phyloP scores from a whole-genome alignment of 495 filamentous ascomycete species.

The Tirmania nivea region DNA sequence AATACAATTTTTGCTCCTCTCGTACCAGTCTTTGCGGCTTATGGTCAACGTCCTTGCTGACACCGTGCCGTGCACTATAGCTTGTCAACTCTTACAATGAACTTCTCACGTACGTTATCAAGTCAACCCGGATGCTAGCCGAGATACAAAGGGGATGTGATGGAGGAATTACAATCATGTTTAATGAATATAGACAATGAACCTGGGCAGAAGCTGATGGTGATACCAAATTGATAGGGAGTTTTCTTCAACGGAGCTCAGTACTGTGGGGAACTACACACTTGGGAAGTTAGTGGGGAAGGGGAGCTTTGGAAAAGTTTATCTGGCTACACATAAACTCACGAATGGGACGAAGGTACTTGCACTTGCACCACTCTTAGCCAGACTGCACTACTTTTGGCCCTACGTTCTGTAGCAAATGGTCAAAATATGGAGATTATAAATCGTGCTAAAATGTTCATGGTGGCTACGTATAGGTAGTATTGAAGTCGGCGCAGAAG shows the following conservation, averaged over 20 bases:
- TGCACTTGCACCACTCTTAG: neutral
- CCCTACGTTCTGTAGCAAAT: neutral
- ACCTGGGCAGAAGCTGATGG: no score
- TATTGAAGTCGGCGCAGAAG: constrained; percentile 93
- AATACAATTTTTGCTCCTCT: constrained; percentile 6
- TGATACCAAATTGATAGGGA: constrained; percentile 34
- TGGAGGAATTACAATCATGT: no score
- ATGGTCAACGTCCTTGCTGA: neutral
- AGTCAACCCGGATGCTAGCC: no score
- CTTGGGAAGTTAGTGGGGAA: constrained; percentile 85
- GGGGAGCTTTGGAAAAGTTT: constrained; percentile 95
- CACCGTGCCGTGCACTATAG: constrained; percentile 25
- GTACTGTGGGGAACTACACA: constrained; percentile 82
- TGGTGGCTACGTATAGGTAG: constrained; percentile 37
- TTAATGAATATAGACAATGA: no score
- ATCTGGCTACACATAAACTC: constrained; percentile 88
- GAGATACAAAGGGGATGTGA: no score
- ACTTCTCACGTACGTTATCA: constrained; percentile 57
- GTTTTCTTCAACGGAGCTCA: constrained; percentile 79
- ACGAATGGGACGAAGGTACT: constrained; percentile 92
- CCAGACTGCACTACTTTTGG: no score
- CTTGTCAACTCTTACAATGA: constrained; percentile 94
- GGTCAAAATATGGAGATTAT: neutral
- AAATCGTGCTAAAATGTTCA: constrained; percentile 1
- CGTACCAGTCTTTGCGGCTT: constrained; percentile 1